Conservation (phyloP, 2,329 filamentous ascomycete genomes). For the Sclerotiophoma versabilis region DNA sequence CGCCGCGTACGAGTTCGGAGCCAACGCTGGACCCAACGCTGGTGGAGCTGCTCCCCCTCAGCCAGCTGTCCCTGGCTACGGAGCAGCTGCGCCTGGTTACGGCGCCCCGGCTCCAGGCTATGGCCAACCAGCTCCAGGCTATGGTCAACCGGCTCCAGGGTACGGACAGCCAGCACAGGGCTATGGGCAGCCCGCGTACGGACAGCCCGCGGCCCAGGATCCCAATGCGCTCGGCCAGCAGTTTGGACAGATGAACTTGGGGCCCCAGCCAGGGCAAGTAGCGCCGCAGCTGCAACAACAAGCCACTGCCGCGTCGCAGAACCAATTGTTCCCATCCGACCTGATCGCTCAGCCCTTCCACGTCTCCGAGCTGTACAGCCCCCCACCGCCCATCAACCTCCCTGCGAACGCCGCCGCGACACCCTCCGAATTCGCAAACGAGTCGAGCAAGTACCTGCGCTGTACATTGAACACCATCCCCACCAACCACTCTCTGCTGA, state of each 20-base stretch:
- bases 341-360: slow-evolving; percentile 93
- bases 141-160: slow-evolving; percentile 23
- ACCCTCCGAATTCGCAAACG: slow-evolving; percentile 89
- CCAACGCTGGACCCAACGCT: slow-evolving; percentile 70
- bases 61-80: slow-evolving; percentile 19
- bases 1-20: slow-evolving; percentile 93
- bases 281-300: slow-evolving; percentile 41
- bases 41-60: slow-evolving; percentile 54
- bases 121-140: slow-evolving; percentile 32
- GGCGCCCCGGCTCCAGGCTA: slow-evolving; percentile 42
- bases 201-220: slow-evolving; percentile 60
- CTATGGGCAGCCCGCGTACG: slow-evolving; percentile 30
- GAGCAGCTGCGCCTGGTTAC: slow-evolving; percentile 44
- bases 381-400: slow-evolving; percentile 88
- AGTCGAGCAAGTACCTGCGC: slow-evolving; percentile 89
- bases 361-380: slow-evolving; percentile 87
- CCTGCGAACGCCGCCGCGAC: slow-evolving; percentile 94
- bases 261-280: slow-evolving; percentile 55
- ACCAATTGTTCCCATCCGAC: slow-evolving; percentile 91
- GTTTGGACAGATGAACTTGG: slow-evolving; percentile 80
- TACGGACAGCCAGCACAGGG: slow-evolving; percentile 41
- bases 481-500: slow-evolving; percentile 88
- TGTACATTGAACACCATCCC: slow-evolving; percentile 95
- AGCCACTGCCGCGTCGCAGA: slow-evolving; percentile 55
- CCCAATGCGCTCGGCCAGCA: slow-evolving; percentile 74